These are phyloP conservation scores for Pseudogymnoascus sp. DNA, from an alignment of 2,329 filamentous ascomycete species.

Conservation along the genomic window DNA sequence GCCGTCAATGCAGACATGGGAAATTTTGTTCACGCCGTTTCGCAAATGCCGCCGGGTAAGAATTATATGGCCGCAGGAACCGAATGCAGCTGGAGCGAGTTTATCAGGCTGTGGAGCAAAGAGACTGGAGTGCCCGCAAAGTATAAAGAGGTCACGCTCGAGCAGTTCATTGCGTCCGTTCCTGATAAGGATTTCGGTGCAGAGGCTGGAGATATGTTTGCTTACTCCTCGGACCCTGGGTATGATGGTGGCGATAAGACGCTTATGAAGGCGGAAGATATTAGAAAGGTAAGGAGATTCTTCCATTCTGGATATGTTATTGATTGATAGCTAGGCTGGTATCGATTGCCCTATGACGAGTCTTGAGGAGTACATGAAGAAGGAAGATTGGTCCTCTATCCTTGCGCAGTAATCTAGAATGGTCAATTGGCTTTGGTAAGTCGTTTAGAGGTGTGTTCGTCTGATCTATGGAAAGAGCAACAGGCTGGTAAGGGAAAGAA, in stretches of 20 bases:
- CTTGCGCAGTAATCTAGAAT: neutral
- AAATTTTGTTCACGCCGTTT: constrained; percentile 40
- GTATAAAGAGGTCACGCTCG: constrained; percentile 34
- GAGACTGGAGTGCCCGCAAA: constrained; percentile 29
- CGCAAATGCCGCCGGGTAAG: constrained; percentile 40
- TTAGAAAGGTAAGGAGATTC: constrained; percentile 33
- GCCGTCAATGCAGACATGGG: constrained; percentile 40
- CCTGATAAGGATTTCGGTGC: constrained; percentile 35
- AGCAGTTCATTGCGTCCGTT: constrained; percentile 34
- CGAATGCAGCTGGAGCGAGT: constrained; percentile 39
- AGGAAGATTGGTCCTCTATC: constrained; percentile 26
- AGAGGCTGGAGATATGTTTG: constrained; percentile 40
- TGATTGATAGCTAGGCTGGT: neutral
- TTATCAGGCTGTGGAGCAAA: constrained; percentile 35
- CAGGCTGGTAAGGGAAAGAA: neutral
- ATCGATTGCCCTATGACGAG: constrained; percentile 25
- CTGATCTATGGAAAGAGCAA: neutral
- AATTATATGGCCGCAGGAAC: constrained; percentile 41
- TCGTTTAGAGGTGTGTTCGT: no score
- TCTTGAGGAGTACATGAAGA: constrained; percentile 25
- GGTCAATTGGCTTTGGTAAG: no score
- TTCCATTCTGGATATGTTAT: neutral
- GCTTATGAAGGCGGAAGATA: constrained; percentile 36
- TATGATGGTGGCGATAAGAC: constrained; percentile 39
- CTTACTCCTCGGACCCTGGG: constrained; percentile 39